These are phyloP conservation scores for Ustilaginoidea virens DNA, from an alignment of 2,329 filamentous ascomycete genomes.

Conservation along the genomic window DNA sequence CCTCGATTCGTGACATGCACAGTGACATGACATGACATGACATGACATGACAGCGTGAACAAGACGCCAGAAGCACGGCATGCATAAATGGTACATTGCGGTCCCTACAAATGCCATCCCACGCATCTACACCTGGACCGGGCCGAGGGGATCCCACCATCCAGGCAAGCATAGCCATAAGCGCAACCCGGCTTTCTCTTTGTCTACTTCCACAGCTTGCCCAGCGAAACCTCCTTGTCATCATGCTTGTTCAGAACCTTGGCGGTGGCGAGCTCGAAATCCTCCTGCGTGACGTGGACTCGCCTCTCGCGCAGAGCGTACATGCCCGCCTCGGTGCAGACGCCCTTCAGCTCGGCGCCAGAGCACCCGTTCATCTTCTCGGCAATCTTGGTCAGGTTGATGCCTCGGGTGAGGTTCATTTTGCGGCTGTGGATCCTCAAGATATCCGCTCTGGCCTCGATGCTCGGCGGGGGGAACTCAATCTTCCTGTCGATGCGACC, in stretches of 20 bases:
- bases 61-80: too few relatives aligned
- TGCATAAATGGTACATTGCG: slow-evolving; percentile 18
- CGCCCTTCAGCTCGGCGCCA: slow-evolving; percentile 93
- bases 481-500: slow-evolving; percentile 98
- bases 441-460: slow-evolving; percentile 94
- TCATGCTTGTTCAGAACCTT: slow-evolving; percentile 99
- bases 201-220: slow-evolving; percentile 55
- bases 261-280: slow-evolving; percentile 94
- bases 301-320: slow-evolving; percentile 88
- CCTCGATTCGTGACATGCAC: too few relatives aligned
- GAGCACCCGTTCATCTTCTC: slow-evolving; percentile 99
- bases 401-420: slow-evolving; percentile 96
- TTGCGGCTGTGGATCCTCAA: slow-evolving; percentile 92
- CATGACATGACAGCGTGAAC: too few relatives aligned
- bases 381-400: slow-evolving; percentile 95
- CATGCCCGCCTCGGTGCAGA: slow-evolving; percentile 98
- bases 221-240: slow-evolving; percentile 86
- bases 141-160: too few relatives aligned
- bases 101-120: slow-evolving; percentile 17
- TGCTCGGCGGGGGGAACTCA: slow-evolving; percentile 91
- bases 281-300: slow-evolving; percentile 97
- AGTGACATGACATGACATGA: too few relatives aligned
- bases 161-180: neutral
- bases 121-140: slow-evolving; percentile 15
- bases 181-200: slow-evolving; percentile 5